Evolutionary conservation across 805 yeast genomes (phyloP), one percentile per base, ranked within the genome.

Genomic region (Metschnikowia amazonensis): DNA sequence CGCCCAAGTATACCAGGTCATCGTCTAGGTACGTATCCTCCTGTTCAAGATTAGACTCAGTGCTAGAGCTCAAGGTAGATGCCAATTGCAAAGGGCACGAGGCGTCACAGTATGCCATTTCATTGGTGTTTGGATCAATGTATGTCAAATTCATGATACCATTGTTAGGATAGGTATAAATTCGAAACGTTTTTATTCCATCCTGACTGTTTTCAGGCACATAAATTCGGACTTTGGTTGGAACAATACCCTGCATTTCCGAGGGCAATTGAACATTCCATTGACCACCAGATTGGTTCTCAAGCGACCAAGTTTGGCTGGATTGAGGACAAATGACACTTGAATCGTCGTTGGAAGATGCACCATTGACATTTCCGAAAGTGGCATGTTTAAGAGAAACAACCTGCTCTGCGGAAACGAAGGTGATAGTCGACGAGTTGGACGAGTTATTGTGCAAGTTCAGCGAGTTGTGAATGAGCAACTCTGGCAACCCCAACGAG

Each of bases 101-200:
- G 0, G 96, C 95, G 63, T 89, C 96, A 70, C 99, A 94, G 59
- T 68, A 67, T 13, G 66, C 60, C 3, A 75, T 42, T n/a, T 71
- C 65, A 40, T 84, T 80, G 2, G 88, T 75, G 0, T 60, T 49
- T 2, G 96, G 95, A 59, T 92, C 92, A 18, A 86, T 69, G 58
- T 89, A 94, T 0, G 95, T 81, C 52, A 94, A 63, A 62, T 94
- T 94, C 96, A 94, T 86, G 50, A 92, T 92, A 52, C 97, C 88
- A 53, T 82, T 77, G 10, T 89, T 75, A 0, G 97, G 97, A 44
- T 76, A 66, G 0, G 96, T 82, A 32, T 84, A 68, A 5, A 94
- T 69, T 57, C 97, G 76, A 62, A 90, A 94, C 6, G 75, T 48
- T 40, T 82, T 72, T 5, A 81, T 75, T 11, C 82, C 80, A 42